Percentiles rank a stretch among this genome's conserved stretches.
Conservation (phyloP, 257 asterid genomes). For the Solanum ossicruentum region DNA sequence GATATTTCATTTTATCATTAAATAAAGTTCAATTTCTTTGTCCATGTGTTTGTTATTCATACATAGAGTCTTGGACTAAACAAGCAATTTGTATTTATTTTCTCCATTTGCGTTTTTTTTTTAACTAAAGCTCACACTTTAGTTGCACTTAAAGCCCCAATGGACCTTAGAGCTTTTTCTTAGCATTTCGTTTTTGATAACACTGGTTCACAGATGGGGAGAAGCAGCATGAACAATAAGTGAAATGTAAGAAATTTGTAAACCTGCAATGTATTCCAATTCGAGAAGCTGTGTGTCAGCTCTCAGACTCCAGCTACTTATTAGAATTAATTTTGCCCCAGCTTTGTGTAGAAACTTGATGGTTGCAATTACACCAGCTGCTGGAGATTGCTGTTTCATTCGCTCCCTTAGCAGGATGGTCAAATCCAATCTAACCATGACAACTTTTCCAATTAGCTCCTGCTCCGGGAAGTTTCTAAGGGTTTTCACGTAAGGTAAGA, state of each 20-base stretch:
- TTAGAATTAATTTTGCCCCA: conserved; percentile 59
- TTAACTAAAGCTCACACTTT: not conserved
- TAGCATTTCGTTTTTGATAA: not conserved
- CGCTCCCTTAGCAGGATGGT: conserved; percentile 24
- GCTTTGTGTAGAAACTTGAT: conserved; percentile 50
- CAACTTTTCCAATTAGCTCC: conserved; percentile 49
- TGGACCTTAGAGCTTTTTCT: not conserved
- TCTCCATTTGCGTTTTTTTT: not conserved
- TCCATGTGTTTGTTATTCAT: not conserved
- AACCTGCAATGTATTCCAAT: conserved; percentile 54
- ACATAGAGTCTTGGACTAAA: not conserved
- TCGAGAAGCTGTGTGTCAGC: conserved; percentile 9
- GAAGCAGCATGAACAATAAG: conserved; percentile 6
- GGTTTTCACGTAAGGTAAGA: conserved; percentile 54
- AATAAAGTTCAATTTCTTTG: not conserved
- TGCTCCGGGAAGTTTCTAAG: conserved; percentile 53
- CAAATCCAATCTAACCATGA: conserved; percentile 72
- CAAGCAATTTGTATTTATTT: not conserved
- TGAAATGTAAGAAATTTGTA: not conserved
- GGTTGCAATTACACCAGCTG: conserved; percentile 37
- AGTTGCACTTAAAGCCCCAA: not conserved
- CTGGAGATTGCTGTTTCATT: conserved; percentile 18
- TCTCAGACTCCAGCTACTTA: conserved; percentile 50
- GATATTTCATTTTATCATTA: not conserved
- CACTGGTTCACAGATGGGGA: not conserved